phyloP scores from a whole-genome alignment of 164 flowering plant species.

The Chloranthus sessilifolius region DNA sequence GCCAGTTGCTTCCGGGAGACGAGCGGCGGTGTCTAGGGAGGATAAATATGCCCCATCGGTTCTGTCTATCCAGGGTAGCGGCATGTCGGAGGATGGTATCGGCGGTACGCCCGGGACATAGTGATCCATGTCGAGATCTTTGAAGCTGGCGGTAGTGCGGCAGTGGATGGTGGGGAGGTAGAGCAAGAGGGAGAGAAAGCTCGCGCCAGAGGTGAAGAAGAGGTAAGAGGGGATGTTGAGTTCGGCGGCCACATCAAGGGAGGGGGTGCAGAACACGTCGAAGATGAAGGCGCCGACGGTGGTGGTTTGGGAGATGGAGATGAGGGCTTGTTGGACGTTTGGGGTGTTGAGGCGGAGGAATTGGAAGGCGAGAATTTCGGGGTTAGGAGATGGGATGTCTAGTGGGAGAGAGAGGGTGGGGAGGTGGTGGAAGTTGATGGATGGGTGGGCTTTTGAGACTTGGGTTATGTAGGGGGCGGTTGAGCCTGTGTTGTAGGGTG shows the following conservation, averaged over 20 bases:
- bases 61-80: conserved; percentile 23
- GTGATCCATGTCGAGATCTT: conserved; percentile 11
- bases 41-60: conserved; percentile 13
- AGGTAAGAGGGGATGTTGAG: conserved; percentile 36
- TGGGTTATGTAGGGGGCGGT: conserved; percentile 30
- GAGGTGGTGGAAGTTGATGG: conserved; percentile 38
- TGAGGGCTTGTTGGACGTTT: conserved; percentile 21
- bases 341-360: conserved; percentile 29
- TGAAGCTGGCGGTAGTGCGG: conserved; percentile 10
- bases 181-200: conserved; percentile 18
- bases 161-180: conserved; percentile 26
- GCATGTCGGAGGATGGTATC: conserved; percentile 21
- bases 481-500: conserved; percentile 25
- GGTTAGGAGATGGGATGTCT: conserved; percentile 3
- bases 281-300: conserved; percentile 29
- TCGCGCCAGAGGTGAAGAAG: conserved; percentile 33
- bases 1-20: conserved; percentile 17
- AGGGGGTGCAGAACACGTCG: conserved; percentile 33
- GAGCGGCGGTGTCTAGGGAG: conserved; percentile 6
- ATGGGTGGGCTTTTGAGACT: conserved; percentile 27
- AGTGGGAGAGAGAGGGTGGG: conserved; percentile 18
- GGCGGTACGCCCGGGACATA: conserved; percentile 41
- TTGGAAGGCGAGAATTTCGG: conserved; percentile 16
- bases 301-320: conserved; percentile 19
- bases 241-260: conserved; percentile 12